Conservation (phyloP, 768 basidiomycete genomes). For the Neoboletus magnificus region DNA sequence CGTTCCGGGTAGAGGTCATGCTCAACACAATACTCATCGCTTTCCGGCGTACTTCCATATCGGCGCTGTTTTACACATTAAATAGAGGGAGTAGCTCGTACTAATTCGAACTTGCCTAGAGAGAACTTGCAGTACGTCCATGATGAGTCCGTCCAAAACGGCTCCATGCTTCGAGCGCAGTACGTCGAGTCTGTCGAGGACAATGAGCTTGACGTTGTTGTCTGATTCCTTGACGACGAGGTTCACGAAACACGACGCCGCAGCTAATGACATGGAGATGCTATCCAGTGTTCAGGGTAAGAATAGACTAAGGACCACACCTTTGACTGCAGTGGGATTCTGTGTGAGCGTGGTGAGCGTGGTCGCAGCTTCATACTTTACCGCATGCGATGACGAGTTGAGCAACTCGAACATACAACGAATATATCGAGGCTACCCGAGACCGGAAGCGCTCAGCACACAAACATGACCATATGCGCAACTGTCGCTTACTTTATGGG, state of each 20-base stretch:
- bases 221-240: conserved; percentile 94
- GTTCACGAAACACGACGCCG: conserved; percentile 83
- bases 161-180: conserved; percentile 83
- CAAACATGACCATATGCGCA: neutral
- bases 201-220: conserved; percentile 98
- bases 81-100: neutral
- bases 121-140: conserved; percentile 92
- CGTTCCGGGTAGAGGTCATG: conserved; percentile 92
- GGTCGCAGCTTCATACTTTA: conserved; percentile 96
- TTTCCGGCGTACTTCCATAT: conserved; percentile 95
- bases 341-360: conserved; percentile 92
- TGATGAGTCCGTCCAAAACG: conserved; percentile 86
- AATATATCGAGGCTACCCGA: conserved; percentile 80
- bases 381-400: conserved; percentile 84
- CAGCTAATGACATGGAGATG: conserved; percentile 49
- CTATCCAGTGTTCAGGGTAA: neutral
- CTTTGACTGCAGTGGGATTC: conserved; percentile 94
- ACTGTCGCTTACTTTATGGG: conserved; percentile 62
- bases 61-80: conserved; percentile 51
- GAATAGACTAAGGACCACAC: conserved; percentile 36
- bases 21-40: conserved; percentile 85
- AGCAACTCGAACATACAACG: conserved; percentile 90
- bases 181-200: conserved; percentile 83
- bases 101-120: conserved; percentile 50
- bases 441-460: conserved; percentile 4